These are phyloP conservation scores for Pseudocercospora crystallina DNA, from an alignment of 2,329 filamentous ascomycete genomes.

Conservation along the genomic window DNA sequence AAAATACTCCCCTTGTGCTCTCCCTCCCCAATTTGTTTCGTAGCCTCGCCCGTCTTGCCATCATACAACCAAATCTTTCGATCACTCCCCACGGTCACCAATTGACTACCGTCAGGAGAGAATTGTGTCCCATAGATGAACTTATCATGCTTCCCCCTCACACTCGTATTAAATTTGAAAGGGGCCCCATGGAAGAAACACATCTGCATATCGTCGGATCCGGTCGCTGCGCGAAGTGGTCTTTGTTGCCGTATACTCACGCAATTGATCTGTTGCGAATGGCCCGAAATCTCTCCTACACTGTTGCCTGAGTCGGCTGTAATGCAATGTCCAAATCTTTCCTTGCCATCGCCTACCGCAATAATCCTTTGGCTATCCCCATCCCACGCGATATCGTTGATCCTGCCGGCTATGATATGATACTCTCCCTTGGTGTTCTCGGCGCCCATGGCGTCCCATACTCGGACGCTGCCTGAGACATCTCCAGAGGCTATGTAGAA, in stretches of 20 bases:
- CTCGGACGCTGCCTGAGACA: slow-evolving; percentile 75
- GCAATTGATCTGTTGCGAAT: slow-evolving; percentile 85
- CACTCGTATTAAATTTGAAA: slow-evolving; percentile 92
- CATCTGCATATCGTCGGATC: slow-evolving; percentile 82
- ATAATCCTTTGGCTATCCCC: slow-evolving; percentile 95
- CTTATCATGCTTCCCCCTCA: slow-evolving; percentile 75
- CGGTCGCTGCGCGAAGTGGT: slow-evolving; percentile 87
- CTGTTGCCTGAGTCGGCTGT: slow-evolving; percentile 95
- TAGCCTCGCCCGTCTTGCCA: slow-evolving; percentile 88
- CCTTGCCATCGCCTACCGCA: slow-evolving; percentile 90
- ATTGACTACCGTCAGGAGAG: slow-evolving; percentile 76
- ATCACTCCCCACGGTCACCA: slow-evolving; percentile 92
- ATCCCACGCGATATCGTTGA: slow-evolving; percentile 97
- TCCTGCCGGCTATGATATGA: slow-evolving; percentile 86
- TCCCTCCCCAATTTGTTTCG: slow-evolving; percentile 73
- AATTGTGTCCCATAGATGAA: slow-evolving; percentile 88
- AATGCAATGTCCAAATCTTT: slow-evolving; percentile 90
- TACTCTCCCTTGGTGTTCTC: slow-evolving; percentile 93
- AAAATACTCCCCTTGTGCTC: slow-evolving; percentile 88
- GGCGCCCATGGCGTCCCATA: slow-evolving; percentile 87
- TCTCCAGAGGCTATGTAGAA: slow-evolving; percentile 96
- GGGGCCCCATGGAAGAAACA: slow-evolving; percentile 93
- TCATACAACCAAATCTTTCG: slow-evolving; percentile 91
- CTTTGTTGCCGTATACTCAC: slow-evolving; percentile 87
- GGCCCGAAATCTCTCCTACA: slow-evolving; percentile 89